phyloP scores from a whole-genome alignment of 106 monocot species.

The Narthecium ossifragum region DNA sequence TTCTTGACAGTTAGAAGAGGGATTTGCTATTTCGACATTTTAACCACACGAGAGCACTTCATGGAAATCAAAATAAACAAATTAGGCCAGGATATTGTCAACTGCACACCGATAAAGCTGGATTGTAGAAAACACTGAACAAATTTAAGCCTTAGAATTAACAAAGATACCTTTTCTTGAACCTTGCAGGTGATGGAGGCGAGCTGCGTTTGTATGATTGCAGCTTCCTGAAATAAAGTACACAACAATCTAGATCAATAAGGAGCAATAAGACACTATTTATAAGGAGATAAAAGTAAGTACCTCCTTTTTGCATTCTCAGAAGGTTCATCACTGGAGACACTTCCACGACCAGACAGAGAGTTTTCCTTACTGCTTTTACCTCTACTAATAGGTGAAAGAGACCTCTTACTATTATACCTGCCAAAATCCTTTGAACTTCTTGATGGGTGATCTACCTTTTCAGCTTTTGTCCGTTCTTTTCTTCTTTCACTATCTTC shows the following conservation, averaged over 20 bases:
- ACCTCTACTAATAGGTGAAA: constrained; percentile 49
- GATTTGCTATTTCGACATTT: no score
- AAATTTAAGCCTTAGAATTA: neutral
- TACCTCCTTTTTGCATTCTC: constrained; percentile 53
- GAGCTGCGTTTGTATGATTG: constrained; percentile 31
- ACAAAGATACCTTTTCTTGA: constrained; percentile 45
- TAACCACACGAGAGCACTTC: no score
- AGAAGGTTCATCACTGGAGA: constrained; percentile 54
- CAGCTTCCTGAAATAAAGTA: constrained; percentile 33
- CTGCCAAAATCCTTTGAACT: constrained; percentile 23
- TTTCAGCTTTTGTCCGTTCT: constrained; percentile 27
- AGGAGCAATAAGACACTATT: neutral
- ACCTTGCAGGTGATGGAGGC: constrained; percentile 54
- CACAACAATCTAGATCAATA: constrained; percentile 4
- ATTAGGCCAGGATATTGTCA: no score
- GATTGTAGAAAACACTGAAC: neutral
- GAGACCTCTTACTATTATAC: constrained; percentile 33
- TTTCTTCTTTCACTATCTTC: constrained; percentile 22
- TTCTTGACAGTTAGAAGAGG: no score
- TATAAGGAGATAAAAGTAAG: neutral
- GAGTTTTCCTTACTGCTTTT: constrained; percentile 36
- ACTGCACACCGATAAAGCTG: no score
- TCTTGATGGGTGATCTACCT: constrained; percentile 26
- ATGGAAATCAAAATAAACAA: no score
- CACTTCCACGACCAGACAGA: constrained; percentile 22